phyloP scores from a whole-genome alignment of 306 rosid species.

The Fagus crenata region DNA sequence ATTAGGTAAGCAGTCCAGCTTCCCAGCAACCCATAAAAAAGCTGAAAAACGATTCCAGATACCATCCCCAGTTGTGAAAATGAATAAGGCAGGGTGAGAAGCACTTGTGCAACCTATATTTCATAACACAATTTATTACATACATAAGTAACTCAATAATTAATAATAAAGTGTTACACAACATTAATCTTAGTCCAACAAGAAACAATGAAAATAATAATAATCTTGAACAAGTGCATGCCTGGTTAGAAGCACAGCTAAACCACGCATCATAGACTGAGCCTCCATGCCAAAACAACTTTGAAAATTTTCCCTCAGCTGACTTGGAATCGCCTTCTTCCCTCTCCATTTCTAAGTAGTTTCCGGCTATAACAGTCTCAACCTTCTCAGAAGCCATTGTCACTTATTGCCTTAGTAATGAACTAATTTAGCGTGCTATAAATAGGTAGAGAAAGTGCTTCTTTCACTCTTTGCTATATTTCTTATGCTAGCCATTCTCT shows the following conservation, averaged over 20 bases:
- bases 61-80: slow-evolving; percentile 94
- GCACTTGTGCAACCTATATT: slow-evolving; percentile 96
- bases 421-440: slow-evolving; percentile 35
- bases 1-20: slow-evolving; percentile 99
- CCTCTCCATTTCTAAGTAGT: slow-evolving; percentile 90
- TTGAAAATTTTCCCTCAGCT: slow-evolving; percentile 52
- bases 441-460: slow-evolving; percentile 42
- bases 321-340: slow-evolving; percentile 63
- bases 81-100: slow-evolving; percentile 90
- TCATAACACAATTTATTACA: background rate
- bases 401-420: slow-evolving; percentile 31
- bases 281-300: slow-evolving; percentile 87
- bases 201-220: background rate
- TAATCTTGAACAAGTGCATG: slow-evolving; percentile 17
- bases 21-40: slow-evolving; percentile 92
- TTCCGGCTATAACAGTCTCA: slow-evolving; percentile 92
- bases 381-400: slow-evolving; percentile 96
- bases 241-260: slow-evolving; percentile 98
- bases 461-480: slow-evolving; percentile 28
- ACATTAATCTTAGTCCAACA: background rate
- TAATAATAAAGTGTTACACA: background rate
- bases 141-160: slow-evolving; percentile 8
- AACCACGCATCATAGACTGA: slow-evolving; percentile 99
- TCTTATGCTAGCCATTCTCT: slow-evolving; percentile 28
- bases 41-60: slow-evolving; percentile 91